phyloP scores from a whole-genome alignment of 2,329 filamentous ascomycete species.

The Trichoderma sp. region DNA sequence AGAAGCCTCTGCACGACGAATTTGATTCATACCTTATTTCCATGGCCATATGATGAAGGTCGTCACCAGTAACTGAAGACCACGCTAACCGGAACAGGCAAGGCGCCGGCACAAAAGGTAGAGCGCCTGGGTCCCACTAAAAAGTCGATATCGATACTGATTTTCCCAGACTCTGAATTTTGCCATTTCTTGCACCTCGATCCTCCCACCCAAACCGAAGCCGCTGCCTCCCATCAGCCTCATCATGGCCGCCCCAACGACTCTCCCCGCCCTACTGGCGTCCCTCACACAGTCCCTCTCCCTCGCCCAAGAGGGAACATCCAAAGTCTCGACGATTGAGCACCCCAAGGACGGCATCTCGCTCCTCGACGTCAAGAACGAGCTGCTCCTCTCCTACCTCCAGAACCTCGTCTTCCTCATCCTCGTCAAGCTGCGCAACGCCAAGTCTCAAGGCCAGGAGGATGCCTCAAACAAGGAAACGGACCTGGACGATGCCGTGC shows the following conservation, averaged over 20 bases:
- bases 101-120: neutral
- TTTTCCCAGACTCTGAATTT: constrained; percentile 20
- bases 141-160: constrained; percentile 24
- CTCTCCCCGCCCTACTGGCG: constrained; percentile 54
- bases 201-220: neutral
- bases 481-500: constrained; percentile 64
- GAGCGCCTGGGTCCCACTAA: constrained; percentile 20
- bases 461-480: constrained; percentile 39
- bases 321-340: constrained; percentile 63
- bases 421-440: constrained; percentile 73
- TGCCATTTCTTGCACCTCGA: neutral
- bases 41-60: too few relatives aligned
- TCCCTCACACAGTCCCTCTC: constrained; percentile 61
- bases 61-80: neutral
- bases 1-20: too few relatives aligned
- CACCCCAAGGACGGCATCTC: constrained; percentile 88
- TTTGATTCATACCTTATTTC: too few relatives aligned
- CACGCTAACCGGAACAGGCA: neutral
- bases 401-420: constrained; percentile 92
- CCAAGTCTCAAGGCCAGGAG: constrained; percentile 36
- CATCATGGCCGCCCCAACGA: constrained; percentile 52
- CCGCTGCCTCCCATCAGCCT: neutral
- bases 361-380: constrained; percentile 92
- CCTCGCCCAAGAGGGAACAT: constrained; percentile 67
- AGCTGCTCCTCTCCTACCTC: constrained; percentile 93